Conservation (phyloP, 1,284 basidiomycete species). For the Butyriboletus appendiculatus region DNA sequence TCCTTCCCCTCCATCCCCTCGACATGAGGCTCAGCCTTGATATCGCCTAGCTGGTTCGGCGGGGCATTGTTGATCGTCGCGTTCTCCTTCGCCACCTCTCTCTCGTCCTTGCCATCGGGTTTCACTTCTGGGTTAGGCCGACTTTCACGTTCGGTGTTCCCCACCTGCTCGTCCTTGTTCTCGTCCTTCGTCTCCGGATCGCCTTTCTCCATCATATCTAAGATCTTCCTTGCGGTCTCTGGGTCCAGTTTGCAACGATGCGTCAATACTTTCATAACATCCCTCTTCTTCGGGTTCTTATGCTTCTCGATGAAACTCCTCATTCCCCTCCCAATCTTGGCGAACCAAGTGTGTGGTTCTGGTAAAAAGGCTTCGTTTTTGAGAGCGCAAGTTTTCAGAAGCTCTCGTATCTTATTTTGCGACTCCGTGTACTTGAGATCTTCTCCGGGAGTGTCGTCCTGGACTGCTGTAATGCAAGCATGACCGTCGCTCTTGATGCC, state of each 20-base stretch:
- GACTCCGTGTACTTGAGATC: slow-evolving; percentile 27
- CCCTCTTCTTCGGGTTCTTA: slow-evolving; percentile 14
- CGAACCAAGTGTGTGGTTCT: slow-evolving; percentile 24
- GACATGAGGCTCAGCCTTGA: neutral
- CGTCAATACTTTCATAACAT: slow-evolving; percentile 27
- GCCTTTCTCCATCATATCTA: slow-evolving; percentile 24
- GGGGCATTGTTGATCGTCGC: neutral
- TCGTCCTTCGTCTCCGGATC: slow-evolving; percentile 8
- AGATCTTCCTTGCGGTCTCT: slow-evolving; percentile 29
- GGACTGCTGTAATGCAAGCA: slow-evolving; percentile 43
- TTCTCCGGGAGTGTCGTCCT: slow-evolving; percentile 24
- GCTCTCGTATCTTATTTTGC: slow-evolving; percentile 19
- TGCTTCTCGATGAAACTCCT: slow-evolving; percentile 20
- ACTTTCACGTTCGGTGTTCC: neutral
- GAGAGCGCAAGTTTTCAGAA: slow-evolving; percentile 21
- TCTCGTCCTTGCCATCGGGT: neutral
- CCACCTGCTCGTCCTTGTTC: neutral
- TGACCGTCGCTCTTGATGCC: slow-evolving; percentile 35
- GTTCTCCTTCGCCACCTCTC: neutral
- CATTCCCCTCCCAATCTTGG: slow-evolving; percentile 17
- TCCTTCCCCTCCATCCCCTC: neutral
- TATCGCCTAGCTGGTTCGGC: neutral
- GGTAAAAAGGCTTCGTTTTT: slow-evolving; percentile 12
- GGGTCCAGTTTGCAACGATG: slow-evolving; percentile 30
- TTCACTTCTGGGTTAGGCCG: neutral